A percentile compares a stretch with the other conserved stretches of the same genome.
Evolutionary conservation across 2,329 filamentous ascomycete genomes (phyloP).

Genomic region (Monosporascus sp.): DNA sequence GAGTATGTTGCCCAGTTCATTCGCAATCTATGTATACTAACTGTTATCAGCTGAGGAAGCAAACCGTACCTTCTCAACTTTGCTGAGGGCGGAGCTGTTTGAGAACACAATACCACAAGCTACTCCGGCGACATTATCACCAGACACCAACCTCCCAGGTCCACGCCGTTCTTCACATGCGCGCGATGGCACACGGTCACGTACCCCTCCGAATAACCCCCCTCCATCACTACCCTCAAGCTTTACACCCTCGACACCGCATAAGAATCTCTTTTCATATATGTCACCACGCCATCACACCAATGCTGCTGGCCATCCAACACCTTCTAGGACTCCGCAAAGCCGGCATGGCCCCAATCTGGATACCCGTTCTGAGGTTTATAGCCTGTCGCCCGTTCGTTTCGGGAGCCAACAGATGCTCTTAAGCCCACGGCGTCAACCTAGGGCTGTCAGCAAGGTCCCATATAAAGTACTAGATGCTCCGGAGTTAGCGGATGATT

Average conservation of each 20-base stretch:
- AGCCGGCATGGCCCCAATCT: conserved; percentile 84
- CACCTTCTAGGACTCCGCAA: conserved; percentile 83
- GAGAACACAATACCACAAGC: conserved; percentile 83
- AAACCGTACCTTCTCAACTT: conserved; percentile 83
- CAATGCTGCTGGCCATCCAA: conserved; percentile 73
- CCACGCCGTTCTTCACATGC: conserved; percentile 49
- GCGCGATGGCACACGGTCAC: conserved; percentile 66
- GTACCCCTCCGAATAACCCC: conserved; percentile 72
- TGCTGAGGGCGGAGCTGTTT: conserved; percentile 89
- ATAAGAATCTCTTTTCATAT: conserved; percentile 96
- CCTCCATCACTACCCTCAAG: conserved; percentile 63
- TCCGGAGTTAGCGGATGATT: conserved; percentile 92
- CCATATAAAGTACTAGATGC: conserved; percentile 97
- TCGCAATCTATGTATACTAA: conserved; percentile 13
- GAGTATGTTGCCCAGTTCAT: conserved; percentile 50
- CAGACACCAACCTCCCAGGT: conserved; percentile 49
- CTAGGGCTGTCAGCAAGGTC: conserved; percentile 88
- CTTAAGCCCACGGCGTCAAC: conserved; percentile 81
- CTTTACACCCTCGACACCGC: conserved; percentile 87
- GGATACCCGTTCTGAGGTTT: conserved; percentile 86
- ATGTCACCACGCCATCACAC: conserved; percentile 69
- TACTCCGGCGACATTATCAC: conserved; percentile 58
- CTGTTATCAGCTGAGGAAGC: conserved; percentile 71
- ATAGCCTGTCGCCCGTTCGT: conserved; percentile 90
- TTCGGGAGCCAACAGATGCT: conserved; percentile 92